Conservation (phyloP, 345 rosid genomes). For the Lepidium sativum region DNA sequence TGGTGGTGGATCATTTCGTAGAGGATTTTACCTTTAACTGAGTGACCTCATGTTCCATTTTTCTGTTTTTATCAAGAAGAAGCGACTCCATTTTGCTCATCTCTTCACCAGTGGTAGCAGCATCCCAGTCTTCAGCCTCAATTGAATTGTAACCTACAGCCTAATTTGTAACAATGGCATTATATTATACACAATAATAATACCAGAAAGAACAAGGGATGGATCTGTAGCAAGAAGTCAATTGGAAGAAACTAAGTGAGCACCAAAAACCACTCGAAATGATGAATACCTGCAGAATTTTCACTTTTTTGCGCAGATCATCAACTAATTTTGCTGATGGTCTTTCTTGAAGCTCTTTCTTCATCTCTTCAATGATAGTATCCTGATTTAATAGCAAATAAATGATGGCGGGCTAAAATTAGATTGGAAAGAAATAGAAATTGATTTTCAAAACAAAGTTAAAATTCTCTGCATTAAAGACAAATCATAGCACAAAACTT, state of each 20-base stretch:
- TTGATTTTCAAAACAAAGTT: neutral
- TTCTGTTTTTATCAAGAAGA: constrained; percentile 94
- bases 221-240: neutral
- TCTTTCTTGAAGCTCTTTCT: constrained; percentile 81
- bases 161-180: constrained; percentile 31
- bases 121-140: constrained; percentile 99
- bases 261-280: neutral
- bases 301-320: constrained; percentile 92
- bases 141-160: constrained; percentile 95
- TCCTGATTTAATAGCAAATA: constrained; percentile 42
- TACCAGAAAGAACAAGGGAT: neutral
- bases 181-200: constrained; percentile 2
- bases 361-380: constrained; percentile 71
- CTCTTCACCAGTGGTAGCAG: constrained; percentile 84
- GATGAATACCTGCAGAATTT: constrained; percentile 77
- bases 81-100: constrained; percentile 99
- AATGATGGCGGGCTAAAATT: neutral
- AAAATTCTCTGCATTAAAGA: neutral
- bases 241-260: neutral
- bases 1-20: neutral
- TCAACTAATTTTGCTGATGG: constrained; percentile 90
- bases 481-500: neutral
- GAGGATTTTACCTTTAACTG: constrained; percentile 58
- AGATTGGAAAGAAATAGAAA: neutral
- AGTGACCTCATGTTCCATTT: constrained; percentile 95